A percentile compares a stretch with the other conserved stretches of the same genome.
These are phyloP conservation scores for Claviceps digitariae DNA, from an alignment of 2,329 filamentous ascomycete species.

Conservation along the genomic window DNA sequence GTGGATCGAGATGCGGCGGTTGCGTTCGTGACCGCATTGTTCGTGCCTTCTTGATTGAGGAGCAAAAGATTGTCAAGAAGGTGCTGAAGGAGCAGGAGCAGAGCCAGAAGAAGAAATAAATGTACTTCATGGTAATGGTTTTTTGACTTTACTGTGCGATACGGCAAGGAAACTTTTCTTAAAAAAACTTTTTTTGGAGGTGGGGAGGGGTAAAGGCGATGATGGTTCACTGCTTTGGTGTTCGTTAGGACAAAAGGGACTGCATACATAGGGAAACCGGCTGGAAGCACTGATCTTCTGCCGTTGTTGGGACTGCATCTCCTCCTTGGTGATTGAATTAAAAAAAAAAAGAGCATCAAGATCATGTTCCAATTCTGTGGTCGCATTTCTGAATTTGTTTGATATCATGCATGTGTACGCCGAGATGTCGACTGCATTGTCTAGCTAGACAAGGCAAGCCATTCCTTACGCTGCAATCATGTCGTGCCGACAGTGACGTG, in stretches of 20 bases:
- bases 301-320: conserved; percentile 30
- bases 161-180: conserved; percentile 22
- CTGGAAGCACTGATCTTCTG: conserved; percentile 28
- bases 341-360: conserved; percentile 26
- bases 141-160: conserved; percentile 20
- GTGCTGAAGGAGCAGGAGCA: conserved; percentile 97
- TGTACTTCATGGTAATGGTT: conserved; percentile 18
- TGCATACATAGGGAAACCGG: conserved; percentile 27
- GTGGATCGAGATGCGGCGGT: conserved; percentile 95
- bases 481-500: background rate
- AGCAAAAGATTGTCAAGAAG: conserved; percentile 99
- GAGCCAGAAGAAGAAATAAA: conserved; percentile 57
- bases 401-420: background rate
- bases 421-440: background rate
- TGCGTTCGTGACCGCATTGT: conserved; percentile 98
- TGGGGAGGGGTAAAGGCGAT: conserved; percentile 10
- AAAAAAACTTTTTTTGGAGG: background rate
- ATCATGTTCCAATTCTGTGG: conserved; percentile 12
- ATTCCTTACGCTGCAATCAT: background rate
- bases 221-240: conserved; percentile 39
- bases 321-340: conserved; percentile 33
- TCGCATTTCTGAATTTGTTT: background rate
- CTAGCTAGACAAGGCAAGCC: background rate
- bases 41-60: conserved; percentile 97
- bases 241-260: conserved; percentile 37